phyloP scores from a whole-genome alignment of 139 green algal species.

The Auxenochlorella pyrenoidosa region DNA sequence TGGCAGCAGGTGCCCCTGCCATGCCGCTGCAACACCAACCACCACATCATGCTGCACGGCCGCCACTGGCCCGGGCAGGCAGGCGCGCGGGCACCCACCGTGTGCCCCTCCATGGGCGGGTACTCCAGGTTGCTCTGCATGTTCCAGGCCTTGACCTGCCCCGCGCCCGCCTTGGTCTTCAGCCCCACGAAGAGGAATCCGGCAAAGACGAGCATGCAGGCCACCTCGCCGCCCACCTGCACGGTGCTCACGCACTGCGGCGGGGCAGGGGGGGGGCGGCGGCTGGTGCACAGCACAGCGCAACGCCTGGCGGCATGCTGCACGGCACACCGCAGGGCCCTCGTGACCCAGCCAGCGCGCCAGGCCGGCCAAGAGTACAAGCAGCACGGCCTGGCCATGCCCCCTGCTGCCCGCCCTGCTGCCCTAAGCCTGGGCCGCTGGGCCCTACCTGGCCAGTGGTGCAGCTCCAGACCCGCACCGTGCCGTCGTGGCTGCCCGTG shows the following conservation, averaged over 20 bases:
- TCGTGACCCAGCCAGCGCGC: too few relatives aligned
- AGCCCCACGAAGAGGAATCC: constrained; percentile 81
- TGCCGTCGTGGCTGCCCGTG: constrained; percentile 74
- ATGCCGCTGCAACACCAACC: too few relatives aligned
- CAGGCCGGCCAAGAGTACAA: too few relatives aligned
- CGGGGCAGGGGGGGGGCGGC: neutral
- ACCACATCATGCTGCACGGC: too few relatives aligned
- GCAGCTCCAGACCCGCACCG: constrained; percentile 73
- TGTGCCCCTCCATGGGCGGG: constrained; percentile 62
- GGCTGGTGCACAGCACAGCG: too few relatives aligned
- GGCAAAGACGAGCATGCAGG: constrained; percentile 69
- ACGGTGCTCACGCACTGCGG: constrained; percentile 67
- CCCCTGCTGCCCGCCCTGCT: neutral
- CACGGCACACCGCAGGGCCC: too few relatives aligned
- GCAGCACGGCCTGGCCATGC: too few relatives aligned
- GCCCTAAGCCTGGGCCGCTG: neutral
- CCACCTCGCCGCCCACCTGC: constrained; percentile 72
- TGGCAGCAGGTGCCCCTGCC: too few relatives aligned
- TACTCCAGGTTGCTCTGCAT: constrained; percentile 56
- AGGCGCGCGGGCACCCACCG: constrained; percentile 22
- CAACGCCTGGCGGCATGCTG: too few relatives aligned
- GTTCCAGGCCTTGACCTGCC: constrained; percentile 66
- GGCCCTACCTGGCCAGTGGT: constrained; percentile 67
- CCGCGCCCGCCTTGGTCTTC: constrained; percentile 41
- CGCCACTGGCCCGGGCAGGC: too few relatives aligned